Evolutionary conservation across 805 yeast species (phyloP).

Genomic region (Osmozyma mogii): DNA sequence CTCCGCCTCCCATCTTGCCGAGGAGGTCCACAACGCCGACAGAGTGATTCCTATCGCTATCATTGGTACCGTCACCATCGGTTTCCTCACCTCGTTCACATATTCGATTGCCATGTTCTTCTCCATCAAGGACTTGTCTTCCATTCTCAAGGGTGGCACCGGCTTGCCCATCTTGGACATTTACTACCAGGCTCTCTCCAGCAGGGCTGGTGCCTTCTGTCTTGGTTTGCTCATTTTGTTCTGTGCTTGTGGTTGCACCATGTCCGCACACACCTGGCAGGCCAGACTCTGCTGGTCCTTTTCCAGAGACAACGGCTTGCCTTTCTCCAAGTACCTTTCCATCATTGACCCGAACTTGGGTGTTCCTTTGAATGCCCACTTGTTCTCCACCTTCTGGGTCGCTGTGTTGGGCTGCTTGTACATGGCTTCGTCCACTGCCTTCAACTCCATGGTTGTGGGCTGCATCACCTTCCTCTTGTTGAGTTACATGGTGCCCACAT

Average conservation of each 20-base stretch:
- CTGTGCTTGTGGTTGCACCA: constrained; percentile 32
- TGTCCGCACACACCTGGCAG: constrained; percentile 37
- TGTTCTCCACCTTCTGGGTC: constrained; percentile 26
- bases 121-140: constrained; percentile 25
- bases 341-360: constrained; percentile 30
- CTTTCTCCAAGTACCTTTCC: constrained; percentile 32
- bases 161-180: constrained; percentile 36
- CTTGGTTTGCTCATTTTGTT: constrained; percentile 27
- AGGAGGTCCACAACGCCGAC: constrained; percentile 31
- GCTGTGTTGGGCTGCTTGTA: constrained; percentile 30
- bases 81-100: constrained; percentile 31
- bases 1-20: constrained; percentile 35
- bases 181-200: constrained; percentile 29
- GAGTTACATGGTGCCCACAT: constrained; percentile 29
- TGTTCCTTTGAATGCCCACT: constrained; percentile 34
- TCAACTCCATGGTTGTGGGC: constrained; percentile 31
- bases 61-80: constrained; percentile 33
- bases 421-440: constrained; percentile 31
- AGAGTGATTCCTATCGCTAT: constrained; percentile 33
- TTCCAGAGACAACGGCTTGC: constrained; percentile 36
- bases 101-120: constrained; percentile 35
- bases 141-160: constrained; percentile 19
- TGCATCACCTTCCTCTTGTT: constrained; percentile 33
- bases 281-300: constrained; percentile 37
- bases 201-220: constrained; percentile 29